These are phyloP conservation scores for Exserohilum turcica DNA, from an alignment of 2,329 filamentous ascomycete species.

Conservation along the genomic window DNA sequence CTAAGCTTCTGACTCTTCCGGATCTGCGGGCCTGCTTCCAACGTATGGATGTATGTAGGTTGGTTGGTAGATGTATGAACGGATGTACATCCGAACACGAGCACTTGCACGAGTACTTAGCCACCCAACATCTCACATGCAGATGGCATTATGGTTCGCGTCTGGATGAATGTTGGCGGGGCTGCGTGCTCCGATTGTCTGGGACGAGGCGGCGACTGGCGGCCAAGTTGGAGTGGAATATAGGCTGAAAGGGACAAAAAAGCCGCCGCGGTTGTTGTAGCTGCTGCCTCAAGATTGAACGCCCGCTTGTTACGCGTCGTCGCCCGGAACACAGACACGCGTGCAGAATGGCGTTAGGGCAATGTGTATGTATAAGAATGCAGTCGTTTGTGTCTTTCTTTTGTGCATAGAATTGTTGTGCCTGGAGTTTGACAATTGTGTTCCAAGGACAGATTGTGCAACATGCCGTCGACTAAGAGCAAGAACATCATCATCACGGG, in stretches of 20 bases:
- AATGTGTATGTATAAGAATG: neutral
- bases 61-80: neutral
- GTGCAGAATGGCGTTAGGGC: neutral
- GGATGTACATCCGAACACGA: neutral
- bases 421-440: too few relatives aligned
- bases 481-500: conserved; percentile 48
- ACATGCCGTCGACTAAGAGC: conserved; percentile 25
- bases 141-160: too few relatives aligned
- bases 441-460: neutral
- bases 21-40: conserved; percentile 11
- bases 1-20: neutral
- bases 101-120: too few relatives aligned
- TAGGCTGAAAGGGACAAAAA: conserved; percentile 18
- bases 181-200: too few relatives aligned
- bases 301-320: conserved; percentile 8
- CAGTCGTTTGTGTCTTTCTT: neutral
- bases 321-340: neutral
- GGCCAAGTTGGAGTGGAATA: too few relatives aligned
- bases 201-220: too few relatives aligned
- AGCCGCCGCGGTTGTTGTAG: too few relatives aligned
- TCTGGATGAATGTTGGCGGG: neutral
- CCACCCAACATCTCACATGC: neutral
- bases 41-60: neutral
- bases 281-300: conserved; percentile 8
- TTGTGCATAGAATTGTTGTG: too few relatives aligned